Evolutionary conservation across 352 stramenopile genomes (phyloP), one percentile per base, ranked within the genome.

Genomic region (Pythium dissotocum): DNA sequence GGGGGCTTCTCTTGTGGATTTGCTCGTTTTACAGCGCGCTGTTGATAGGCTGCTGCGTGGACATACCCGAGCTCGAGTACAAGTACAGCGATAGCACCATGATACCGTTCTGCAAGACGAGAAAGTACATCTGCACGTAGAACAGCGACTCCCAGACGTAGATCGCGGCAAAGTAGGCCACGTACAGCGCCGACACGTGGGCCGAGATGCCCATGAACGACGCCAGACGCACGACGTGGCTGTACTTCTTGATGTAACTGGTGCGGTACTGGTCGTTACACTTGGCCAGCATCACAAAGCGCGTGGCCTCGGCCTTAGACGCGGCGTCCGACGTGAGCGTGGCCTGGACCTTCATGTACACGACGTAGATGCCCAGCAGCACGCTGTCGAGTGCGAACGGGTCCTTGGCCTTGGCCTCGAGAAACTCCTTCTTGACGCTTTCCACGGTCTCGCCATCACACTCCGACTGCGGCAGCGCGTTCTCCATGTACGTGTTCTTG

Each of bases 401-500:
- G 42, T 80, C 80, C 76, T 94, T 85, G 18, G 80, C 76, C n/a
- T 81, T 82, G 21, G 86, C 84, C 2, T 73, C 80, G 33, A 70
- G 61, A 72, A 81, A 93, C 60, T 94, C 86, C n/a, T 83, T 81
- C 14, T 69, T 76, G 18, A 94, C 86, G 48, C 82, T 94, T 33
- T 87, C 85, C n/a, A 91, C 79, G 4, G 86, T 90, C 70, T 94
- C 86, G 30, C 84, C 83, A 46, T 94, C 83, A 49, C 83, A 91
- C 56, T 94, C 86, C 28, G 83, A 92, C 54, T 89, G 78, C 13
- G 86, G 83, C 21, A 92, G 73, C 14, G 84, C 80, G 61, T 94
- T 93, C 69, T 94, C 83, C 86, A 91, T 93, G 73, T 93, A 94
- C 21, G 88, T 85, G 71, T 94, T 94, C 78, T 94, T 94, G 53